Base-by-base conservation (phyloP, 768 basidiomycete species). In the Serendipita sp. region DNA sequence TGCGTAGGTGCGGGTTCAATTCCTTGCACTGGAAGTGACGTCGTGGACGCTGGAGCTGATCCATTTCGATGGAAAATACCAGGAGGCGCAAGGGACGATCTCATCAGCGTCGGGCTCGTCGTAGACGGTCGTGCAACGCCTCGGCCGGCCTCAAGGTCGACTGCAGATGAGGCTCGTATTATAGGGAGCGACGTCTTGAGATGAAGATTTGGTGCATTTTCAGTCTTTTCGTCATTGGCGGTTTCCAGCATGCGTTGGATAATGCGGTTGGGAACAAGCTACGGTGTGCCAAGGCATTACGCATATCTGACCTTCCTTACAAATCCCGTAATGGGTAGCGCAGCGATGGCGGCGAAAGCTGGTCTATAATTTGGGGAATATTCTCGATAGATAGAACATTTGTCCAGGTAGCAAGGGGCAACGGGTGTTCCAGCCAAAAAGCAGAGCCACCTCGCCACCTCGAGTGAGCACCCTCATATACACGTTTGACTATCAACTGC, bases 1-100 rank as follows among this genome's bases (percentile, higher is more conserved):
- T 60, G 56, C 30, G 56, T 60, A 4, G 56, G 56, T 11, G 56
- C 56, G 16, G 56, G 56, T 18, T 60, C 56, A 35, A 60, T 60
- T 8, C 56, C 56, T 35, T 32, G 28, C 5, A 60, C 56, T 10
- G 56, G 56, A n/a, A 60, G 36, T 11, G 56, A 60, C 16, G 56
- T 60, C 34, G 36, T 38, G 35, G 56, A 60, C 28, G 30, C 56
- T 60, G 56, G 56, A 60, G 32, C 13, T 3, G 56, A 60, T 60
- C 36, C 56, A 28, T 10, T 38, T n/a, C 8, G 18, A 36, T 60
- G 56, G 30, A 60, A 60, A 28, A 60, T 60, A 36, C 28, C 36
- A 11, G 56, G 56, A 38, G 56, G 56, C 8, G 56, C 28, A 11
- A 60, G 56, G 18, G 18, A 18, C 13, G 41, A 41, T n/a, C 48